These are phyloP conservation scores for Brassica incana DNA, from an alignment of 345 rosid genomes.

Conservation along the genomic window DNA sequence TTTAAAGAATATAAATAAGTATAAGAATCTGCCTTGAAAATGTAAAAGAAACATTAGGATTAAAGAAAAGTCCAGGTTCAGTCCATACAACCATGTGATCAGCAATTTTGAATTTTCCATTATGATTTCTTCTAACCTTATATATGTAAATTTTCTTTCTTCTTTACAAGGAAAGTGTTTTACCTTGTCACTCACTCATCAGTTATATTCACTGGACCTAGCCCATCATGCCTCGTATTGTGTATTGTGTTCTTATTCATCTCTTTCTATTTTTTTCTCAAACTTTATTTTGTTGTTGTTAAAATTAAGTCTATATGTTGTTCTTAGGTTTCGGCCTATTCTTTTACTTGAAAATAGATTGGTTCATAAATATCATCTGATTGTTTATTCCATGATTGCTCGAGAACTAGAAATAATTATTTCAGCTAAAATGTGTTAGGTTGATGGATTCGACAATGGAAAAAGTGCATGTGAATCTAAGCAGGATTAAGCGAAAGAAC, in stretches of 20 bases:
- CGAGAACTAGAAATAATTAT: background rate
- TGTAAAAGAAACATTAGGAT: slow-evolving; percentile 32
- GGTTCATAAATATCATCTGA: background rate
- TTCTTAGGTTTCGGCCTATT: background rate
- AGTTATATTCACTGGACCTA: slow-evolving; percentile 20
- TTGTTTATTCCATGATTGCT: background rate
- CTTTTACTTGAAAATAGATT: background rate
- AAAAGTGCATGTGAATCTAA: slow-evolving; percentile 30
- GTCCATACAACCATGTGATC: slow-evolving; percentile 46
- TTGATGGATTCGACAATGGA: slow-evolving; percentile 1
- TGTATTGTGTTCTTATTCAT: background rate
- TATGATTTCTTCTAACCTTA: slow-evolving; percentile 36
- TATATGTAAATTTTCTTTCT: slow-evolving; percentile 25
- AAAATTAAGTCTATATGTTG: background rate
- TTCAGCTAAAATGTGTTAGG: background rate
- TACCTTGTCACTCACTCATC: background rate
- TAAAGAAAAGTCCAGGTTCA: slow-evolving; percentile 46
- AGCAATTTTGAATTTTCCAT: slow-evolving; percentile 21
- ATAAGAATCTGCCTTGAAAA: slow-evolving; percentile 38
- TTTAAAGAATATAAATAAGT: background rate
- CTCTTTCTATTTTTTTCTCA: background rate
- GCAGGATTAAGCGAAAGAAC: slow-evolving; percentile 4
- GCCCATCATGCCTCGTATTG: background rate
- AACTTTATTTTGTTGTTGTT: background rate
- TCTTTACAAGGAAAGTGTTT: slow-evolving; percentile 31